Evolutionary conservation across 106 monocot species (phyloP), one percentile per base, ranked within the genome.

Genomic region (Acorus gramineus): DNA sequence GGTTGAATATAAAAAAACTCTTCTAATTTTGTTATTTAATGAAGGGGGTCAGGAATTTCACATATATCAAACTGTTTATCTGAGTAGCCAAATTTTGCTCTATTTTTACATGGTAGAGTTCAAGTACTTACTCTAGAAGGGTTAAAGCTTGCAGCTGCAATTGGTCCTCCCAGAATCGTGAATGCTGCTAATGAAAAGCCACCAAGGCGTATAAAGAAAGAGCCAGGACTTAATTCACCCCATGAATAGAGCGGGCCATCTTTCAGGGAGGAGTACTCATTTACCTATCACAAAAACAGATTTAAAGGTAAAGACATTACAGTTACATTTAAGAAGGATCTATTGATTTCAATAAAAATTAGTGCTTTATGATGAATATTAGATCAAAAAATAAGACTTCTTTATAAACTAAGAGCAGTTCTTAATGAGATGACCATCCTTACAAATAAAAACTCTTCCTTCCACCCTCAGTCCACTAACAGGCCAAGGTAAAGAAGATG

Each of bases 241-340:
- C 93, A 93, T 14, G 93, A 93, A 55, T 93, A 88, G 55, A 93
- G 85, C 9, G 55, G 66, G 55, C 85, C 78, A 66, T 78, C 62
- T 52, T 85, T 93, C 78, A 93, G 64, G 45, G 88, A 77, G 42
- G 93, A 83, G 53, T 93, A 93, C 69, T 93, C 93, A 67, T 93
- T 93, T 45, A 89, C 93, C 93, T 93, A 49, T 66, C 44, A 63
- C 42, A 49, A 49, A 73, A 53, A 4, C 50, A 45, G 11, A 65
- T 1, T n/a, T 43, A 8, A 28, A 28, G 28, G 28, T 28, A 28
- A 28, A 28, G 28, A 28, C 28, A 28, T 0, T 0, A 28, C 28
- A 28, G 28, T 28, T 28, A 28, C 28, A 28, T 28, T 28, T 28
- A 28, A 28, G 28, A 28, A 28, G 28, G 28, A 28, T 28, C 28